Conservation (phyloP, 345 rosid genomes). For the Lepidium aucheri region DNA sequence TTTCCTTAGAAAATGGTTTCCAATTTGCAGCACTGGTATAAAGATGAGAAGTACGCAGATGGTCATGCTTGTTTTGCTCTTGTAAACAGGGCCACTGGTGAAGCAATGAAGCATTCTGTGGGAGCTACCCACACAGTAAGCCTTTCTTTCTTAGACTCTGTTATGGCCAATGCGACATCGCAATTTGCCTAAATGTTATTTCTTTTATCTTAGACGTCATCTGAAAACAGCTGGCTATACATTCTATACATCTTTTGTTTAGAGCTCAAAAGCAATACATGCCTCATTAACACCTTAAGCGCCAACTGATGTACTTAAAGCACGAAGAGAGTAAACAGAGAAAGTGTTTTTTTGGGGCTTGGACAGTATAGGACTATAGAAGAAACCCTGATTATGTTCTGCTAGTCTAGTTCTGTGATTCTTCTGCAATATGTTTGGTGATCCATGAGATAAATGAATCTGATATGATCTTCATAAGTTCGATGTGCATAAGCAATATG, state of each 20-base stretch:
- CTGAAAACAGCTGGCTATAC: neutral
- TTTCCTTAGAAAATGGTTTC: neutral
- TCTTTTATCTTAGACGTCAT: neutral
- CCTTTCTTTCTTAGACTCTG: neutral
- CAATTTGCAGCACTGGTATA: conserved; percentile 67
- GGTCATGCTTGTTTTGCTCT: conserved; percentile 74
- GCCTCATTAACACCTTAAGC: neutral
- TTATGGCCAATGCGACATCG: neutral
- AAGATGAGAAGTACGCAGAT: conserved; percentile 70
- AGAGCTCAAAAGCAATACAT: too few relatives aligned
- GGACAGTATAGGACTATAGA: neutral
- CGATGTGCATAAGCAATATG: too few relatives aligned
- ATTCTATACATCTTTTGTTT: neutral
- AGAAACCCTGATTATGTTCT: neutral
- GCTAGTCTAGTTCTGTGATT: neutral
- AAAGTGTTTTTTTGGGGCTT: neutral
- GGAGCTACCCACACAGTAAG: conserved; percentile 84
- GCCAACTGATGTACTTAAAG: neutral
- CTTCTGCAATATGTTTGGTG: neutral
- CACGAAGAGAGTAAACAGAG: neutral
- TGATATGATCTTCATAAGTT: too few relatives aligned
- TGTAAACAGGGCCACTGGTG: conserved; percentile 79
- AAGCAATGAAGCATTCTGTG: conserved; percentile 74
- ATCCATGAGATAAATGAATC: too few relatives aligned
- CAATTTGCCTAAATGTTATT: neutral